phyloP scores from a whole-genome alignment of 352 stramenopile species.

The Phytophthora europaea region DNA sequence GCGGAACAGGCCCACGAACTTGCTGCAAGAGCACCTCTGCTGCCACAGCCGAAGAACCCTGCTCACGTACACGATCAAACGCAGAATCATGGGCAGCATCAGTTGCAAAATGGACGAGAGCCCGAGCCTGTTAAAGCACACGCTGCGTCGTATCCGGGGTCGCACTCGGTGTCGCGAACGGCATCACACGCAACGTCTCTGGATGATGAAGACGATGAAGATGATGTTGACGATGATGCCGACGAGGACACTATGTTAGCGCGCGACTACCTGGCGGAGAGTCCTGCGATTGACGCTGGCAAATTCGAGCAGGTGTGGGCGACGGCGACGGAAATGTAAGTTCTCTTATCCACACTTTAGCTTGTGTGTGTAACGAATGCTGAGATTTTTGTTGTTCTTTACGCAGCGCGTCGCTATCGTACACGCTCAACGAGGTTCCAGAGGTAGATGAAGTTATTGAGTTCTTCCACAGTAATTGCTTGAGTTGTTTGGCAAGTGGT shows the following conservation, averaged over 20 bases:
- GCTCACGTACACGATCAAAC: slow-evolving; percentile 14
- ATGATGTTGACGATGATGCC: slow-evolving; percentile 49
- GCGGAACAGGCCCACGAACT: slow-evolving; percentile 46
- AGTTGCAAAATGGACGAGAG: slow-evolving; percentile 34
- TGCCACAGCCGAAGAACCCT: slow-evolving; percentile 24
- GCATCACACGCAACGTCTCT: slow-evolving; percentile 40
- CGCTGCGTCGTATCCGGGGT: slow-evolving; percentile 16
- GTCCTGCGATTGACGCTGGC: slow-evolving; percentile 68
- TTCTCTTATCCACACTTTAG: slow-evolving; percentile 4
- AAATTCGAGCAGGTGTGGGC: slow-evolving; percentile 89
- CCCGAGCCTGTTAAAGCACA: slow-evolving; percentile 31
- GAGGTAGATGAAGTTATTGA: slow-evolving; percentile 85
- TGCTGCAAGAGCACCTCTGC: slow-evolving; percentile 17
- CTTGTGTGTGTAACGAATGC: not conserved
- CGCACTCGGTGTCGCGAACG: slow-evolving; percentile 32
- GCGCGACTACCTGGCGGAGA: slow-evolving; percentile 73
- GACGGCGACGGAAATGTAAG: slow-evolving; percentile 79
- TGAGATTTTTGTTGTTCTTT: slow-evolving; percentile 18
- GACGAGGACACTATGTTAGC: slow-evolving; percentile 70
- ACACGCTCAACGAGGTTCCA: slow-evolving; percentile 58
- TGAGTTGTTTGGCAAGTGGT: slow-evolving; percentile 86
- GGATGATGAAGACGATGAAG: slow-evolving; percentile 41
- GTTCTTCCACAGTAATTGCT: slow-evolving; percentile 69
- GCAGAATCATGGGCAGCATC: slow-evolving; percentile 27
- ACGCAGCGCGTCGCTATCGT: slow-evolving; percentile 62